A percentile compares a stretch with the other conserved stretches of the same genome.
Conservation (phyloP, 1,284 basidiomycete species). For the Cryptococcus maquisensis region DNA sequence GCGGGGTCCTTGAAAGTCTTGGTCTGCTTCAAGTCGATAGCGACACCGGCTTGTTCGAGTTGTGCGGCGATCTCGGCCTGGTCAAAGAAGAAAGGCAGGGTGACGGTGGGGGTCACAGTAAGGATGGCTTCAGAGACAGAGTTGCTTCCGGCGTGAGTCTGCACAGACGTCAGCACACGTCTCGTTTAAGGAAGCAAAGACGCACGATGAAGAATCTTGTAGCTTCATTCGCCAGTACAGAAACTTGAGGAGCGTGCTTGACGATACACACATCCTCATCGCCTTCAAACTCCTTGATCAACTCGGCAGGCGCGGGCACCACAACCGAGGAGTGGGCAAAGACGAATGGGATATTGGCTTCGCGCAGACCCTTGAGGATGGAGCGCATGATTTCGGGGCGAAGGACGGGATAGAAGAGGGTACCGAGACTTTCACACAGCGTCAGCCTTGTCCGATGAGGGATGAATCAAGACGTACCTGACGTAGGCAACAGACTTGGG, state of each 20-base stretch:
- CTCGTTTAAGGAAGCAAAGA: background rate
- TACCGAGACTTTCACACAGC: conserved; percentile 14
- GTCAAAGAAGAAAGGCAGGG: conserved; percentile 26
- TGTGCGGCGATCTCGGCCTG: conserved; percentile 17
- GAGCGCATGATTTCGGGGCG: conserved; percentile 21
- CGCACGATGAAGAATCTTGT: conserved; percentile 20
- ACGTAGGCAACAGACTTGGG: conserved; percentile 15
- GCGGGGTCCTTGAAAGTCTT: conserved; percentile 15
- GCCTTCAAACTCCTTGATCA: conserved; percentile 13
- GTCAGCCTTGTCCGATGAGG: background rate
- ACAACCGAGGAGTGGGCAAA: conserved; percentile 22
- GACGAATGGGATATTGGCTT: conserved; percentile 16
- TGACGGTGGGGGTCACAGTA: conserved; percentile 13
- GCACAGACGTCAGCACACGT: background rate
- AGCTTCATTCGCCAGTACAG: conserved; percentile 20
- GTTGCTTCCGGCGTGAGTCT: conserved; percentile 26
- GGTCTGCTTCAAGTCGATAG: conserved; percentile 20
- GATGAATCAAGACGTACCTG: conserved; percentile 4
- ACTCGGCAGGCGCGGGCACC: conserved; percentile 2
- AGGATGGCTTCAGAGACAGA: conserved; percentile 9
- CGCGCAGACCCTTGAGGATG: conserved; percentile 19
- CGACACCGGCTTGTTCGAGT: conserved; percentile 1
- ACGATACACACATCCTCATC: conserved; percentile 10
- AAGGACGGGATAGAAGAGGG: conserved; percentile 15
- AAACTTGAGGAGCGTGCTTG: conserved; percentile 26